Evolutionary conservation across 192 early-diverging fungal species (phyloP), one percentile per base, ranked within the genome.

Genomic region (Coemansia sp.): DNA sequence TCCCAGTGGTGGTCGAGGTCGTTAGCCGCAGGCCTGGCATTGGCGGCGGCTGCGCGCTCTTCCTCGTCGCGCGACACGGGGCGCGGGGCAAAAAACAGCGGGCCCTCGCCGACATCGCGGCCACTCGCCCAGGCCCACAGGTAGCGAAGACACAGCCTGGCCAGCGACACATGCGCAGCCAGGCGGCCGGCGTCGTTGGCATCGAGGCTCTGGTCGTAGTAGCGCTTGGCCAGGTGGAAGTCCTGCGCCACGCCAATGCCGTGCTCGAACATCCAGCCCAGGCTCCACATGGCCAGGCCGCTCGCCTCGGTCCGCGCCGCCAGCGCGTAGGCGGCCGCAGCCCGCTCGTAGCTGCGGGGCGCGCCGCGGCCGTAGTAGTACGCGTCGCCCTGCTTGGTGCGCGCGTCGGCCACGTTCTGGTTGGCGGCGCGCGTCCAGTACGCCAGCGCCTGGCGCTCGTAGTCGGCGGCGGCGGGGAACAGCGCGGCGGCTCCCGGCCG

Each of bases 391-490:
- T 95, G 91, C 66, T 95, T 95, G 19, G 96, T 89, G 14, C 95
- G 84, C 39, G 95, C 91, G 68, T 98, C 94, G 0, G 91, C 85
- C 83, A 95, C 93, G 42, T 90, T 88, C 64, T 96, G 95, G 68
- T 96, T 97, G 8, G 96, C 96, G 0, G 97, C 94, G 9, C 97
- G 88, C 42, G 91, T 95, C 95, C 95, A 99, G 69, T 96, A 91
- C 17, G 89, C 87, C 39, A 97, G 74, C 3, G 96, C 94, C 39
- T 90, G 80, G 63, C 88, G 55, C 59, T 66, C 58, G 21, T 70
- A 65, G 11, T 19, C 60, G 26, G 61, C 37, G 33, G 44, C 68
- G 3, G 13, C 43, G 3, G 50, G 26, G 40, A 74, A 68, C 47
- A 77, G 65, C 66, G 52, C 40, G 44, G 23, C 23, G 23, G 23